phyloP scores from a whole-genome alignment of 2,329 filamentous ascomycete genomes.

The Emydomyces testavorans region DNA sequence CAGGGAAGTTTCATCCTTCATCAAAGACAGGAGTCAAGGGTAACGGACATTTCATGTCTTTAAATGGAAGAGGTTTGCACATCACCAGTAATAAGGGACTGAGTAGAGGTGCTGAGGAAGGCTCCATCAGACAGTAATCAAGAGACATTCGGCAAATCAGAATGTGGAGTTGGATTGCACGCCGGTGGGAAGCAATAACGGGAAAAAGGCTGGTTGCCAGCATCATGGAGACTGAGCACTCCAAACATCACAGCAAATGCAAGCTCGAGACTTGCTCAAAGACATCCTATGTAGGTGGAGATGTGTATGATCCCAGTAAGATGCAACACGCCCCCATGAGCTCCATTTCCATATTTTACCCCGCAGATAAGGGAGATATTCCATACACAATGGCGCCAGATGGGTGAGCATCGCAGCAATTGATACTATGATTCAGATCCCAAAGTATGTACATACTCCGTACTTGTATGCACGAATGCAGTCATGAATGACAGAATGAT shows the following conservation, averaged over 20 bases:
- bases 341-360: not conserved
- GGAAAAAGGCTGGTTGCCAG: no score
- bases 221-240: not conserved
- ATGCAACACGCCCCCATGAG: slow-evolving; percentile 5
- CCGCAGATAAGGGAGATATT: no score
- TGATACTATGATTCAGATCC: no score
- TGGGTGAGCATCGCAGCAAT: no score
- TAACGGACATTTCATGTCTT: slow-evolving; percentile 7
- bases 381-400: no score
- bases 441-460: no score
- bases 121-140: not conserved
- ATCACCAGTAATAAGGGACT: no score
- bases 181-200: no score
- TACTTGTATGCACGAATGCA: no score
- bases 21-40: slow-evolving; percentile 9
- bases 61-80: slow-evolving; percentile 2
- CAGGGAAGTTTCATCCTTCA: slow-evolving; percentile 10
- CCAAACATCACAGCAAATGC: not conserved
- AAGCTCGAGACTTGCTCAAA: slow-evolving; percentile 1
- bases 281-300: no score
- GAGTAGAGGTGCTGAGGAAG: no score
- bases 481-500: no score
- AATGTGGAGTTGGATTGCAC: not conserved
- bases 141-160: not conserved
- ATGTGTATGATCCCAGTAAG: not conserved